A percentile compares a stretch with the other conserved stretches of the same genome.
Evolutionary conservation across 2,329 filamentous ascomycete genomes (phyloP).

Genomic region (Tympanopsis confertula): DNA sequence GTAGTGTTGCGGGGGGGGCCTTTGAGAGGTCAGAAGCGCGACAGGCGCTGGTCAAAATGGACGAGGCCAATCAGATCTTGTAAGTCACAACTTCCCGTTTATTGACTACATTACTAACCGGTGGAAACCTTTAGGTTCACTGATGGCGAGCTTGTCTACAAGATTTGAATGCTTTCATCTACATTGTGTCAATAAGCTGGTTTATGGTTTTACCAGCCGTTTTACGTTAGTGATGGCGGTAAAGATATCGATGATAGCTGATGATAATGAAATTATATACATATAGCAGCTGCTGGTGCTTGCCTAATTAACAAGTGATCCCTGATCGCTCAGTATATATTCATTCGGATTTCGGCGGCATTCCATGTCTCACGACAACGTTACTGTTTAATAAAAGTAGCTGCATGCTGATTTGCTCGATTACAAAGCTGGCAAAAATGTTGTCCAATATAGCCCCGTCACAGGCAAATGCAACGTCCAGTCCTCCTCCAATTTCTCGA

Average conservation of each 20-base stretch:
- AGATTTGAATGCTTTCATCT: no score
- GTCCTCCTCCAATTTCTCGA: no score
- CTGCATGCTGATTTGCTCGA: constrained; percentile 87
- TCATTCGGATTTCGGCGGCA: constrained; percentile 37
- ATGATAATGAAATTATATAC: no score
- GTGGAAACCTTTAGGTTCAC: constrained; percentile 31
- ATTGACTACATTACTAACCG: background rate
- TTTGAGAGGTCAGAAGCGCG: constrained; percentile 67
- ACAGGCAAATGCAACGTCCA: constrained; percentile 45
- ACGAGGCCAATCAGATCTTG: constrained; percentile 84
- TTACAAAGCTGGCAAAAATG: constrained; percentile 79
- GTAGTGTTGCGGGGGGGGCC: constrained; percentile 33
- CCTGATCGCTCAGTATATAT: constrained; percentile 33
- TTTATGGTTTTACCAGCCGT: no score
- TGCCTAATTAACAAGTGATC: background rate
- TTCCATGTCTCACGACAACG: constrained; percentile 49
- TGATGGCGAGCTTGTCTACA: constrained; percentile 57
- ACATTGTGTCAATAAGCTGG: no score
- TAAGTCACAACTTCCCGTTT: constrained; percentile 35
- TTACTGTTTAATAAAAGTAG: constrained; percentile 28
- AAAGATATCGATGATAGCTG: no score
- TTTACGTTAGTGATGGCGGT: no score
- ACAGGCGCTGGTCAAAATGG: constrained; percentile 68
- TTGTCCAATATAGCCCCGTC: constrained; percentile 62
- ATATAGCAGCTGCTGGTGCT: constrained; percentile 3